These are phyloP conservation scores for Hypoxylon sp. DNA, from an alignment of 2,329 filamentous ascomycete genomes.

Conservation along the genomic window DNA sequence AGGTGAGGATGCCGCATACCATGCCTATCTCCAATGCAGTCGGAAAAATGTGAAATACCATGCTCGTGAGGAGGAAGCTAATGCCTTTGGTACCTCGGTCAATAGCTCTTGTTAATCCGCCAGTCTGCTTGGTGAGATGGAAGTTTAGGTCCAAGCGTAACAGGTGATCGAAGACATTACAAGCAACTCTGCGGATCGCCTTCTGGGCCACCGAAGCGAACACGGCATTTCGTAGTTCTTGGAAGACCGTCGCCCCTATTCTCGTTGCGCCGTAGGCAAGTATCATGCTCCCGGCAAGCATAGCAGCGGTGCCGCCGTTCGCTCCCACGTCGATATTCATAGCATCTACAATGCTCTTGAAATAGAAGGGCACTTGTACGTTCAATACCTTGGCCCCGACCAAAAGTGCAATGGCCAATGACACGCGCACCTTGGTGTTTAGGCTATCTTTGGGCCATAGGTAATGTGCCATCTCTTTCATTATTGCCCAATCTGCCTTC, in stretches of 20 bases:
- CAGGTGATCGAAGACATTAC: conserved; percentile 92
- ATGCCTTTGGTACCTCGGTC: conserved; percentile 98
- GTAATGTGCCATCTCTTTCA: conserved; percentile 97
- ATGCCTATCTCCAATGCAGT: conserved; percentile 94
- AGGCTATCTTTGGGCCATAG: conserved; percentile 93
- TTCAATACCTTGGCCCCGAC: conserved; percentile 95
- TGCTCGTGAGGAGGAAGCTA: conserved; percentile 94
- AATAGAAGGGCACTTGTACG: conserved; percentile 98
- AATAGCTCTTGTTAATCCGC: conserved; percentile 91
- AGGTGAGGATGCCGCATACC: conserved; percentile 96
- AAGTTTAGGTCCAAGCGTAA: conserved; percentile 91
- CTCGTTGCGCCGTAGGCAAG: conserved; percentile 90
- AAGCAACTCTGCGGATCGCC: conserved; percentile 89
- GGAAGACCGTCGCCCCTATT: conserved; percentile 88
- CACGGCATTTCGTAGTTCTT: conserved; percentile 94
- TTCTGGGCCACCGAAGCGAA: conserved; percentile 98
- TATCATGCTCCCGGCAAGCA: conserved; percentile 92
- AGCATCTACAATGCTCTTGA: conserved; percentile 96
- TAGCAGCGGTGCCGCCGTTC: conserved; percentile 87
- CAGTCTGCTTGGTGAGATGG: conserved; percentile 93
- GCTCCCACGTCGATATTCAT: conserved; percentile 97
- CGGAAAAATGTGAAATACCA: conserved; percentile 97
- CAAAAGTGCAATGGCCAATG: conserved; percentile 83
- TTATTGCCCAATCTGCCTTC: conserved; percentile 97
- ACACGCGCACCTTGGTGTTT: conserved; percentile 85